phyloP scores from a whole-genome alignment of 768 basidiomycete species.

The Hericium coralloides region DNA sequence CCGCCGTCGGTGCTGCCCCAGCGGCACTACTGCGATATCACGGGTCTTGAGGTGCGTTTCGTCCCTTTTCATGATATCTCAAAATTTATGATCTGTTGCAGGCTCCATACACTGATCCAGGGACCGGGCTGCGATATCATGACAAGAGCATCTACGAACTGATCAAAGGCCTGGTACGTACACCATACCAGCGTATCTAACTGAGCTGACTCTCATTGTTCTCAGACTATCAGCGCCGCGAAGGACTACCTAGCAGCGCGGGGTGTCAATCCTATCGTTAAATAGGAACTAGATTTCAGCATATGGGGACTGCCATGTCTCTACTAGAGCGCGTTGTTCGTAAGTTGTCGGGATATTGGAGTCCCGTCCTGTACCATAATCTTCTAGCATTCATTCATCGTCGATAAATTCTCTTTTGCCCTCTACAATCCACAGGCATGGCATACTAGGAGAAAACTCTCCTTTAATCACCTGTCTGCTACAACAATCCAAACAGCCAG shows the following conservation, averaged over 20 bases:
- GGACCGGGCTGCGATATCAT: slow-evolving; percentile 71
- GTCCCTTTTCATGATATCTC: neutral
- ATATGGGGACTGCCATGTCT: too few relatives aligned
- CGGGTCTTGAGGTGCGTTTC: slow-evolving; percentile 59
- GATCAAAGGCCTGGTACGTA: slow-evolving; percentile 59
- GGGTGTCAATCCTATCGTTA: slow-evolving; percentile 29
- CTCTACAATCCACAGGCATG: too few relatives aligned
- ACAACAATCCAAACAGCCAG: too few relatives aligned
- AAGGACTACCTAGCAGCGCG: slow-evolving; percentile 68
- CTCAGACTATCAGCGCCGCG: slow-evolving; percentile 58
- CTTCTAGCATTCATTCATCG: too few relatives aligned
- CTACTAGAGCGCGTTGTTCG: too few relatives aligned
- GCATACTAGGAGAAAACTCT: too few relatives aligned
- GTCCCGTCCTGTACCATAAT: too few relatives aligned
- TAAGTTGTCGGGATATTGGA: too few relatives aligned
- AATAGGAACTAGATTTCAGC: slow-evolving; percentile 8
- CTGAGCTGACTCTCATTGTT: neutral
- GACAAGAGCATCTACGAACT: slow-evolving; percentile 84
- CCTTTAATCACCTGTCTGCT: too few relatives aligned
- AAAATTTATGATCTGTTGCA: slow-evolving; percentile 15
- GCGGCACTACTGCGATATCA: slow-evolving; percentile 78
- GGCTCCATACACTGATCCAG: slow-evolving; percentile 82
- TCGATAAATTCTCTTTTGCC: too few relatives aligned
- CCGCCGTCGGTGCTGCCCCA: slow-evolving; percentile 76
- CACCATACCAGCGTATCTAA: neutral